phyloP scores from a whole-genome alignment of 2,329 filamentous ascomycete genomes.

The Chaetothyriales sp. region DNA sequence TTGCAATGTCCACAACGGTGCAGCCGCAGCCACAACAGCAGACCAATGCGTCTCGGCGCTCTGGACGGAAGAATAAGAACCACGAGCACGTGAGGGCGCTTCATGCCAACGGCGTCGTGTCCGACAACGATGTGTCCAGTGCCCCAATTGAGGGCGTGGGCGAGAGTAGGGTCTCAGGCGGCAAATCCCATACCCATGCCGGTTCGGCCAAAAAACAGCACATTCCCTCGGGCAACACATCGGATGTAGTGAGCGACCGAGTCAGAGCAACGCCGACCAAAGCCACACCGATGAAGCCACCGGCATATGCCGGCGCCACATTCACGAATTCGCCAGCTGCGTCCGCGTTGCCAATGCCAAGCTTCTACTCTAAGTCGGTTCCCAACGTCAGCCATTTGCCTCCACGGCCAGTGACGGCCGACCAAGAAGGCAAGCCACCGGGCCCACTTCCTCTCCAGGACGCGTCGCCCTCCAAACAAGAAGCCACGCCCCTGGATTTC shows the following conservation, averaged over 20 bases:
- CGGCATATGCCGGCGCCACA: conserved; percentile 76
- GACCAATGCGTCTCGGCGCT: conserved; percentile 31
- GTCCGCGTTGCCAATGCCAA: conserved; percentile 78
- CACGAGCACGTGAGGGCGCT: neutral
- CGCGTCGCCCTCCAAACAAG: conserved; percentile 28
- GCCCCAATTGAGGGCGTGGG: conserved; percentile 16
- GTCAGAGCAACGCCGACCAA: conserved; percentile 13
- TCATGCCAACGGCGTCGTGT: conserved; percentile 23
- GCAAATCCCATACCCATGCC: neutral
- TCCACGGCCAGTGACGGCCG: conserved; percentile 25
- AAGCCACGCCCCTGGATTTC: conserved; percentile 71
- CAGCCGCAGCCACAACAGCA: conserved; percentile 24
- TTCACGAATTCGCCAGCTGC: conserved; percentile 92
- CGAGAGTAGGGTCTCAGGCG: neutral
- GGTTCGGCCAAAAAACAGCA: neutral
- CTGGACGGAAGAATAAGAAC: conserved; percentile 26
- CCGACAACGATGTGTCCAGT: conserved; percentile 21
- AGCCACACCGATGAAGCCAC: conserved; percentile 31
- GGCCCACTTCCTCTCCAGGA: conserved; percentile 17
- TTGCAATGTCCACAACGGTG: conserved; percentile 34
- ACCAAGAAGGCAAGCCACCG: conserved; percentile 26
- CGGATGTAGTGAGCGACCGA: neutral
- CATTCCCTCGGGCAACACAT: neutral
- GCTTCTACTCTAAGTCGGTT: conserved; percentile 66
- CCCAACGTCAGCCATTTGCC: conserved; percentile 42